A percentile compares a stretch with the other conserved stretches of the same genome.
phyloP scores from a whole-genome alignment of 2,329 filamentous ascomycete species.

The Hypomyces perniciosus region DNA sequence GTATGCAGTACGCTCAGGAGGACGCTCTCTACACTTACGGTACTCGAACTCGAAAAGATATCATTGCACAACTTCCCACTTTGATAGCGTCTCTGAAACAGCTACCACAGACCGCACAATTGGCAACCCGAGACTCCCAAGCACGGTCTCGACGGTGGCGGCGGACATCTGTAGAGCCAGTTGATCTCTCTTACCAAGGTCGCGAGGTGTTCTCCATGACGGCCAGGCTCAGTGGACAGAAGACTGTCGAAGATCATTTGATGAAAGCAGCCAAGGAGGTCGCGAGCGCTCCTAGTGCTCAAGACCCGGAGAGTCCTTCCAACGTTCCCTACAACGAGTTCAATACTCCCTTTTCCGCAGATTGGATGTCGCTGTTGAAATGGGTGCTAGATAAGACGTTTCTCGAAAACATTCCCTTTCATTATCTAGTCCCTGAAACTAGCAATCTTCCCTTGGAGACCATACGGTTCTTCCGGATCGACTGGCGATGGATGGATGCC shows the following conservation, averaged over 20 bases:
- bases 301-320: too few species aligned
- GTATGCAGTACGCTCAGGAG: background rate
- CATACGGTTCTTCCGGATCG: constrained; percentile 40
- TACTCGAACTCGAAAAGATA: too few species aligned
- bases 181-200: too few species aligned
- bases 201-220: too few species aligned
- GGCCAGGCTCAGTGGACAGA: background rate
- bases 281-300: background rate
- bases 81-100: too few species aligned
- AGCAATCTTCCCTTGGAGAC: constrained; percentile 29
- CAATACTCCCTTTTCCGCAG: constrained; percentile 27
- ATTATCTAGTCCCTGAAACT: constrained; percentile 36
- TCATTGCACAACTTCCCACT: too few species aligned
- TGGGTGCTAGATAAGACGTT: constrained; percentile 34
- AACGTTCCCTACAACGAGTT: constrained; percentile 15
- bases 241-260: background rate
- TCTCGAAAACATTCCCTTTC: constrained; percentile 31
- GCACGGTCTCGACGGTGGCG: too few species aligned
- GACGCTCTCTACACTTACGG: background rate
- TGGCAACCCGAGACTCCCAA: too few species aligned
- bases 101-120: too few species aligned
- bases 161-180: too few species aligned
- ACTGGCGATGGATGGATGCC: constrained; percentile 36
- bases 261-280: background rate
- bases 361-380: constrained; percentile 31